Base-by-base conservation (phyloP, 2,329 filamentous ascomycete genomes). In the Chalaropsis thielavioides region DNA sequence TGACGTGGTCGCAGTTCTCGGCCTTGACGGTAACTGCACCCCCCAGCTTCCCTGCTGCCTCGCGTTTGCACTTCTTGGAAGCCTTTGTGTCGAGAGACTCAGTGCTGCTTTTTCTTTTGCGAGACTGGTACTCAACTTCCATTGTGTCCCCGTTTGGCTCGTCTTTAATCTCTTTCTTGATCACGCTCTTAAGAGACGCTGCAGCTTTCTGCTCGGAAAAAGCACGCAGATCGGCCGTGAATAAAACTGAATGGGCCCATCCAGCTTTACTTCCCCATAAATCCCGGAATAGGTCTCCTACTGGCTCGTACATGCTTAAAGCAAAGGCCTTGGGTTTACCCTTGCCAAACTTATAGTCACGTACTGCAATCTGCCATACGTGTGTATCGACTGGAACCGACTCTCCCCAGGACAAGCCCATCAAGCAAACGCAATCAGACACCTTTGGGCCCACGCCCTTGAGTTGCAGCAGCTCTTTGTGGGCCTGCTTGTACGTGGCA, bases 171-270 rank as follows among this genome's bases (percentile, higher is more conserved):
- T 72, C 69, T 43, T 71, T 65, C 56, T 59, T 71, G 15, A 68
- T 61, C 10, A 69, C 64, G 3, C 49, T 65, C 61, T 68, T 66
- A 1, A 69, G 6, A 43, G 27, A 60, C 19, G 38, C n/a, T 1
- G 22, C 59, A 13, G 62, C 51, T 46, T 67, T 76, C 58, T 82
- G 80, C 69, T 89, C 87, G 0, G 91, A 87, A 71, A 97, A 97
- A 0, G 89, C 83, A 71, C 84, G 88, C 65, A 99, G 75, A 72
- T 99, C 92, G 0, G 94, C 95, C 0, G 94, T 95, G 72, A 99
- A 99, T 13, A 99, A 79, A 8, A 99, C 94, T 2, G 90, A 95
- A 76, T 99, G 94, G 10, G 95, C 94, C 95, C 95, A 99, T 0
- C 94, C 94, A 0, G 94, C 94, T 71, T 97, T 89, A 66, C 87